A percentile compares a stretch with the other conserved stretches of the same genome.
phyloP scores from a whole-genome alignment of 2,329 filamentous ascomycete genomes.

The Xylariaceae sp. region DNA sequence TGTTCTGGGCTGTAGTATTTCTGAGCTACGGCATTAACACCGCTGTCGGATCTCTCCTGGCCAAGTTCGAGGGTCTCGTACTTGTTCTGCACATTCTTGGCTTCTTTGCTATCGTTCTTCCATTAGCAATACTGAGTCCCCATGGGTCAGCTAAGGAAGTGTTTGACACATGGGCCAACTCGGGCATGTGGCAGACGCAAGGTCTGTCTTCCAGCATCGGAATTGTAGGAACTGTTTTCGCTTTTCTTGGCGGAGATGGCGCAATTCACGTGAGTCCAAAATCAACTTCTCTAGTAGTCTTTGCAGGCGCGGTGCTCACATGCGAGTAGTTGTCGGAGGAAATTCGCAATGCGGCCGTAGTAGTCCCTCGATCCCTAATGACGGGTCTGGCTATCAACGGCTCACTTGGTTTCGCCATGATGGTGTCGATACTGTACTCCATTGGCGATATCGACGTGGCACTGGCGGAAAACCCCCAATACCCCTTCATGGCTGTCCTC shows the following conservation, averaged over 20 bases:
- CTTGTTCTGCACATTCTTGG: constrained; percentile 41
- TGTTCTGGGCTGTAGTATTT: constrained; percentile 36
- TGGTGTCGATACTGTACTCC: constrained; percentile 52
- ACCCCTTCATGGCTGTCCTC: constrained; percentile 57
- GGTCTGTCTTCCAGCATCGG: constrained; percentile 22
- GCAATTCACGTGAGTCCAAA: constrained; percentile 20
- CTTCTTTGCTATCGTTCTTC: constrained; percentile 40
- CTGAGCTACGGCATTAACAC: constrained; percentile 40
- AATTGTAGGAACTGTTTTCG: constrained; percentile 19
- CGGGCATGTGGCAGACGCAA: constrained; percentile 23
- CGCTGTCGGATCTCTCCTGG: constrained; percentile 24
- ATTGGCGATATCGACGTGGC: constrained; percentile 44
- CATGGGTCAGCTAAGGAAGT: constrained; percentile 27
- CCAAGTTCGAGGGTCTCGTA: constrained; percentile 39
- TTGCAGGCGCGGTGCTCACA: neutral
- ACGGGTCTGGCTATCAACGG: constrained; percentile 46
- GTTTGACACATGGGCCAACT: constrained; percentile 28
- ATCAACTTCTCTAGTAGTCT: neutral
- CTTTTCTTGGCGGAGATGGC: constrained; percentile 21
- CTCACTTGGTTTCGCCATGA: constrained; percentile 48
- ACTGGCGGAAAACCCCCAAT: constrained; percentile 42
- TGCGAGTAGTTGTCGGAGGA: constrained; percentile 40
- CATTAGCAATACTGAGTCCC: constrained; percentile 31
- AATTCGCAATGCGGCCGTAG: constrained; percentile 42
- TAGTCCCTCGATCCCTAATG: constrained; percentile 48